Percentiles rank a stretch among this genome's conserved stretches.
These are phyloP conservation scores for Carpinus viminea DNA, from an alignment of 306 rosid genomes.

Conservation along the genomic window DNA sequence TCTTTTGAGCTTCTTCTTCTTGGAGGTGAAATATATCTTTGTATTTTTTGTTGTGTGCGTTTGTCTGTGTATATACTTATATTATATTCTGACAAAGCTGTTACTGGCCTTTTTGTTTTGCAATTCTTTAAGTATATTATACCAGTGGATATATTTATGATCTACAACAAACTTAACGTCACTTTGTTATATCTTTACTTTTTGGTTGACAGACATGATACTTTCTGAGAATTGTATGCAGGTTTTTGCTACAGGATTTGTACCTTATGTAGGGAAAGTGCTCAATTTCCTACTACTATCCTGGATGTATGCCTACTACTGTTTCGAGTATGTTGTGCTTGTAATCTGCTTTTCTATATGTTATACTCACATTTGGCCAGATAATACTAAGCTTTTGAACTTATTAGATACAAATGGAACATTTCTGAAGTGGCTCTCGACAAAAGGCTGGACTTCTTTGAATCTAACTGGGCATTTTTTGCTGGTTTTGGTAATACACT, in stretches of 20 bases:
- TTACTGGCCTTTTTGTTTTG: slow-evolving; percentile 16
- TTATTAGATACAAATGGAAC: slow-evolving; percentile 89
- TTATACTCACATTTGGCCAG: slow-evolving; percentile 20
- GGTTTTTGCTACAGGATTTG: slow-evolving; percentile 77
- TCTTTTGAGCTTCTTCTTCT: slow-evolving; percentile 66
- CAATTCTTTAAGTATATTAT: slow-evolving; percentile 7
- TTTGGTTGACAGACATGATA: slow-evolving; percentile 24
- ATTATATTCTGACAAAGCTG: not conserved
- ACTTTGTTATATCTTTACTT: slow-evolving; percentile 11
- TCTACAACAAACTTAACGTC: slow-evolving; percentile 2
- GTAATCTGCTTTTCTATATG: slow-evolving; percentile 19
- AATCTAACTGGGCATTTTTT: slow-evolving; percentile 92
- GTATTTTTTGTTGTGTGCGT: not conserved
- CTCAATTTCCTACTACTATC: slow-evolving; percentile 79
- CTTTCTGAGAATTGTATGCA: slow-evolving; percentile 43
- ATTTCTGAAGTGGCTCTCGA: slow-evolving; percentile 75
- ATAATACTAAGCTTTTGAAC: slow-evolving; percentile 19
- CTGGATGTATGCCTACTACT: slow-evolving; percentile 97
- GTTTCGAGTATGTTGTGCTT: slow-evolving; percentile 81
- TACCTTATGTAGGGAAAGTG: slow-evolving; percentile 80
- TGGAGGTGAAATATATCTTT: slow-evolving; percentile 57
- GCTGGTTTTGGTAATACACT: slow-evolving; percentile 78
- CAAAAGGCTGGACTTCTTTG: slow-evolving; percentile 74
- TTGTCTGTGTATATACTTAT: not conserved
- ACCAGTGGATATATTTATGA: slow-evolving; percentile 16